Percentiles rank a stretch among this genome's conserved stretches.
Evolutionary conservation across 441 rosid genomes (phyloP).

Genomic region (Gossypium davidsonii): DNA sequence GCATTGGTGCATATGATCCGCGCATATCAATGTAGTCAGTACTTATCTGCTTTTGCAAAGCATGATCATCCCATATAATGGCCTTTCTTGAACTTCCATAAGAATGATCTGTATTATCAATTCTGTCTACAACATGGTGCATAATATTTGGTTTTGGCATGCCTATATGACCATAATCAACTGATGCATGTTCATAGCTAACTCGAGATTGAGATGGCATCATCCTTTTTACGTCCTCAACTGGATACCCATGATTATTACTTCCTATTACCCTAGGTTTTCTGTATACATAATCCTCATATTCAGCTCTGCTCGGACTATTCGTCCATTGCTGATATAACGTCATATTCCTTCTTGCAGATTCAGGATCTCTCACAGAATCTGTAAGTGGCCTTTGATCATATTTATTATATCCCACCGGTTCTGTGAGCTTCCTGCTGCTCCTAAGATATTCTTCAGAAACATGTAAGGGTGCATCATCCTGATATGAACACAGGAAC

Average conservation of each 20-base stretch:
- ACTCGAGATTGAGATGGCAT: slow-evolving; percentile 27
- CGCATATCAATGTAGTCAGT: slow-evolving; percentile 27
- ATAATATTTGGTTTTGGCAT: slow-evolving; percentile 28
- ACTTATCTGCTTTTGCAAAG: slow-evolving; percentile 23
- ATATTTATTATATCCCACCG: slow-evolving; percentile 23
- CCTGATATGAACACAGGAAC: slow-evolving; percentile 26
- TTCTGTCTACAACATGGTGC: slow-evolving; percentile 27
- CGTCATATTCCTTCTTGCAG: slow-evolving; percentile 23
- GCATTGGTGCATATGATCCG: slow-evolving; percentile 29
- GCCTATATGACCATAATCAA: slow-evolving; percentile 31
- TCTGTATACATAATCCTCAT: slow-evolving; percentile 29
- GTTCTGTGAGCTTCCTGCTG: slow-evolving; percentile 29
- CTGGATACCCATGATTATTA: slow-evolving; percentile 30
- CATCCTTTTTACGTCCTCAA: slow-evolving; percentile 26
- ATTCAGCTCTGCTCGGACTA: slow-evolving; percentile 30
- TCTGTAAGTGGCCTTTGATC: slow-evolving; percentile 27
- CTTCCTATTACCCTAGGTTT: slow-evolving; percentile 25
- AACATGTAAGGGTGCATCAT: slow-evolving; percentile 27
- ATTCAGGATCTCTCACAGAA: slow-evolving; percentile 29
- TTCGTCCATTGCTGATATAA: slow-evolving; percentile 22
- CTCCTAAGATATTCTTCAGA: slow-evolving; percentile 34
- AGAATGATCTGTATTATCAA: slow-evolving; percentile 28
- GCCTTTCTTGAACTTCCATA: slow-evolving; percentile 28
- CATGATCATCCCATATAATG: slow-evolving; percentile 24
- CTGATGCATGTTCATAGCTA: slow-evolving; percentile 27